Percentiles rank a stretch among this genome's conserved stretches.
phyloP scores from a whole-genome alignment of 2,329 filamentous ascomycete species.

The Aureobasidium sp. region DNA sequence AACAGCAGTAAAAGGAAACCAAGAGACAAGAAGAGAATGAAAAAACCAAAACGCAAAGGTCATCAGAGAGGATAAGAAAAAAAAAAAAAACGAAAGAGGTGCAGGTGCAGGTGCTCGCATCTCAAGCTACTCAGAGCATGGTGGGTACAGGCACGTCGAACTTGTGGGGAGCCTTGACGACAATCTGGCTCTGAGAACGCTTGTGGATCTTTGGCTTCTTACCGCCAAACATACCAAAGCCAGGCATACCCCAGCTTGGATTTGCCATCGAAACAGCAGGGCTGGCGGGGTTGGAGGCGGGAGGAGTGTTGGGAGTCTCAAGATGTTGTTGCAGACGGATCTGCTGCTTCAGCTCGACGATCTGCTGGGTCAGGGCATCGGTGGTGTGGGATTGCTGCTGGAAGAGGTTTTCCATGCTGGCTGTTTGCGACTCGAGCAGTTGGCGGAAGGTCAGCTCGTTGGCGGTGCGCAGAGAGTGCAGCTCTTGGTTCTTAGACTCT shows the following conservation, averaged over 20 bases:
- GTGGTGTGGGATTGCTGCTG: background rate
- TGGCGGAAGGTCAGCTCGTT: constrained; percentile 5
- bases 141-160: background rate
- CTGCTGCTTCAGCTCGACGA: constrained; percentile 2
- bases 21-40: background rate
- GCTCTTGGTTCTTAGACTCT: constrained; percentile 3
- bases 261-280: background rate
- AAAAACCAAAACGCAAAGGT: background rate
- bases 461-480: constrained; percentile 4
- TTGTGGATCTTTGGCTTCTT: background rate
- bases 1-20: background rate
- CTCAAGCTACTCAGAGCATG: background rate
- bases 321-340: constrained; percentile 2
- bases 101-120: background rate
- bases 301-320: background rate
- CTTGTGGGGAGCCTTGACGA: background rate
- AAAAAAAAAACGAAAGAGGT: background rate
- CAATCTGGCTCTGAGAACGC: background rate
- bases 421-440: constrained; percentile 1
- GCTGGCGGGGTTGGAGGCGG: background rate
- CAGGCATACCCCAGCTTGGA: background rate
- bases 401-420: background rate
- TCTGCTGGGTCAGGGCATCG: constrained; percentile 5
- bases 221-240: background rate
- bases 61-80: background rate